Evolutionary conservation across 169 alveolate genomes (phyloP), one percentile per base, ranked within the genome.

Genomic region (Eimeria praecox): DNA sequence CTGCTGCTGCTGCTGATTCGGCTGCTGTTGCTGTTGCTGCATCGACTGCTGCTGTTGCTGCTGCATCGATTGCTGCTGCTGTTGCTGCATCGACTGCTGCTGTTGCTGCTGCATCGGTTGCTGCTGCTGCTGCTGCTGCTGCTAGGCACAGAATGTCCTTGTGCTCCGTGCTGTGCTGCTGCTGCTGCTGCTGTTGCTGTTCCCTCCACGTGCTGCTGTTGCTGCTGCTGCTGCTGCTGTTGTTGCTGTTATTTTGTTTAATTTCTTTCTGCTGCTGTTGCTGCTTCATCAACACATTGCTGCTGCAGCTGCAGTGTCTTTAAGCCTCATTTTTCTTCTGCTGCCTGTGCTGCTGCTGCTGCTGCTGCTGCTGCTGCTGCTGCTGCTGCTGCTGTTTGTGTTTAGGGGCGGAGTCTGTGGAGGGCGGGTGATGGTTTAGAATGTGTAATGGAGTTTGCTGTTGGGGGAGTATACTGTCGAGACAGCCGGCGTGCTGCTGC

Each of bases 401-500:
- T 27, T 46, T 27, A 87, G 83, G 94, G 94, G 14, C 44, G 83
- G 27, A 56, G 94, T 64, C n/a, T 87, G 52, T 90, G 95, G 95
- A 77, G 95, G 5, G 54, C 85, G 30, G 90, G 75, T 24, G 95
- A 54, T 44, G 95, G 95, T 8, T 56, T 90, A 59, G 95, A 90
- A 64, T 90, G 90, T 38, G 78, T 90, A 10, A 78, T 90, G 78
- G 80, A 80, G n/a, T 90, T 90, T 38, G 78, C 40, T 35, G 80
- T 90, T 38, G 27, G 95, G 66, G 95, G 95, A 33, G 64, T 90
- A 30, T 90, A 46, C 89, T 69, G 56, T 73, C 49, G 92, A 22
- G 95, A 92, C 92, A 66, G 40, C 56, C 59, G 92, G 69, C 90
- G 66, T 59, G 95, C 95, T 30, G 73, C 92, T 86, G 92, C 88